Percentiles rank a stretch among this genome's conserved stretches.
These are phyloP conservation scores for Globisporangium iwayamae DNA, from an alignment of 352 stramenopile genomes.

Conservation along the genomic window DNA sequence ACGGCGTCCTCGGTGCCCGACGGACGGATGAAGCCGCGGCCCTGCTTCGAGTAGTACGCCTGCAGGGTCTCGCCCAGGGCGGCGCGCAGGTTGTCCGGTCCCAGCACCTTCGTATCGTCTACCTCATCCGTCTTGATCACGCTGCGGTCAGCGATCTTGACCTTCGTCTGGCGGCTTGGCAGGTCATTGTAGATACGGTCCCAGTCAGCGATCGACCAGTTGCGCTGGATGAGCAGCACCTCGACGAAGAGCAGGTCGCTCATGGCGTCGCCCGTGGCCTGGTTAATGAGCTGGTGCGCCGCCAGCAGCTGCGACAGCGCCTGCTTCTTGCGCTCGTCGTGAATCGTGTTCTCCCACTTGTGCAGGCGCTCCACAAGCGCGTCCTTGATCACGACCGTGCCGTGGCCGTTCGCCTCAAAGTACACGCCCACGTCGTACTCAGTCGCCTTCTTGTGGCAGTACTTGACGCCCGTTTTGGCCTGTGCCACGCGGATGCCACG, in stretches of 20 bases:
- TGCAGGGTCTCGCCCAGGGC: conserved; percentile 51
- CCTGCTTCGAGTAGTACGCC: conserved; percentile 52
- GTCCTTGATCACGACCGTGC: conserved; percentile 96
- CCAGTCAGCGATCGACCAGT: conserved; percentile 91
- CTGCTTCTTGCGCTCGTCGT: conserved; percentile 77
- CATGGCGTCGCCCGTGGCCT: conserved; percentile 97
- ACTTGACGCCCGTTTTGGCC: conserved; percentile 98
- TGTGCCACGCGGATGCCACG: conserved; percentile 74
- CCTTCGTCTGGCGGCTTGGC: conserved; percentile 88
- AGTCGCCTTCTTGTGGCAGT: conserved; percentile 93
- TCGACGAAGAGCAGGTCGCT: conserved; percentile 96
- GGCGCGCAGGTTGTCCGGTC: conserved; percentile 52
- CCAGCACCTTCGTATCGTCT: conserved; percentile 65
- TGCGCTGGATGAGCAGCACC: conserved; percentile 89
- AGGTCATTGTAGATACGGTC: conserved; percentile 94
- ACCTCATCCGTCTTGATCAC: conserved; percentile 60
- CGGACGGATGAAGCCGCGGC: conserved; percentile 92
- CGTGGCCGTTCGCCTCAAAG: conserved; percentile 99
- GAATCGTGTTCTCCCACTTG: conserved; percentile 70
- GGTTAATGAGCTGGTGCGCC: conserved; percentile 93
- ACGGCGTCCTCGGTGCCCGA: conserved; percentile 98
- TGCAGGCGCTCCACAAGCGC: conserved; percentile 81
- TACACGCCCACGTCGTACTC: conserved; percentile 98
- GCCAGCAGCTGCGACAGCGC: conserved; percentile 82
- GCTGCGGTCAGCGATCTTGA: conserved; percentile 69